phyloP scores from a whole-genome alignment of 208 protist genomes.

The Angomonas deanei region DNA sequence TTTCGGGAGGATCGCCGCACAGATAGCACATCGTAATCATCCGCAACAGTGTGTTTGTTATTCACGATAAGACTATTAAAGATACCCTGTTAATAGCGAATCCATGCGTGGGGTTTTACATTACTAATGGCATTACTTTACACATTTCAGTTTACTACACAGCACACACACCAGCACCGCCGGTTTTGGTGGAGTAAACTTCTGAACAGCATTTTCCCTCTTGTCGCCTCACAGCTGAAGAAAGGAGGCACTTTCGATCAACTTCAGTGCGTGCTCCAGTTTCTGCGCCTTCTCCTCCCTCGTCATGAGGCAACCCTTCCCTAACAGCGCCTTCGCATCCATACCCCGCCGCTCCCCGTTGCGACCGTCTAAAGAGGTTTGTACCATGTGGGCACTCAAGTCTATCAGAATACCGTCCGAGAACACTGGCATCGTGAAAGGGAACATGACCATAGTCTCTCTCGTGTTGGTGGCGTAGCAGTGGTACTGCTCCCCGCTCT shows the following conservation, averaged over 20 bases:
- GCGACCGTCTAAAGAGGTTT: slow-evolving; percentile 20
- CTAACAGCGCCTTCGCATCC: slow-evolving; percentile 22
- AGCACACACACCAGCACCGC: not conserved
- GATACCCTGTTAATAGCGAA: too few species aligned
- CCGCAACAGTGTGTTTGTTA: too few species aligned
- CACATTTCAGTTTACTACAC: too few species aligned
- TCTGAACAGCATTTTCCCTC: not conserved
- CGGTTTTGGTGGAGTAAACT: not conserved
- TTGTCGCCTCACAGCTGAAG: slow-evolving; percentile 26
- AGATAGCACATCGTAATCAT: too few species aligned
- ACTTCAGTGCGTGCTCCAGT: slow-evolving; percentile 16
- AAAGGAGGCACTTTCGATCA: slow-evolving; percentile 40
- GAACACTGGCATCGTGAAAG: slow-evolving; percentile 25
- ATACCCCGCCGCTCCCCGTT: slow-evolving; percentile 20
- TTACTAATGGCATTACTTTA: too few species aligned
- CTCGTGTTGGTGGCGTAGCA: slow-evolving; percentile 44
- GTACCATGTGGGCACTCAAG: slow-evolving; percentile 35
- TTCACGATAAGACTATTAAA: too few species aligned
- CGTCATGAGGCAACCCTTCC: slow-evolving; percentile 6
- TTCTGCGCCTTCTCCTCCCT: slow-evolving; percentile 4
- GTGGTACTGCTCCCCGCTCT: slow-evolving; percentile 8
- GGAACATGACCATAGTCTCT: slow-evolving; percentile 21
- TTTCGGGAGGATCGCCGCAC: too few species aligned
- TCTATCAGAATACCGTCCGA: slow-evolving; percentile 23
- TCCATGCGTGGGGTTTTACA: too few species aligned